Conservation (phyloP, 768 basidiomycete genomes). For the Plicaturopsis crispa region DNA sequence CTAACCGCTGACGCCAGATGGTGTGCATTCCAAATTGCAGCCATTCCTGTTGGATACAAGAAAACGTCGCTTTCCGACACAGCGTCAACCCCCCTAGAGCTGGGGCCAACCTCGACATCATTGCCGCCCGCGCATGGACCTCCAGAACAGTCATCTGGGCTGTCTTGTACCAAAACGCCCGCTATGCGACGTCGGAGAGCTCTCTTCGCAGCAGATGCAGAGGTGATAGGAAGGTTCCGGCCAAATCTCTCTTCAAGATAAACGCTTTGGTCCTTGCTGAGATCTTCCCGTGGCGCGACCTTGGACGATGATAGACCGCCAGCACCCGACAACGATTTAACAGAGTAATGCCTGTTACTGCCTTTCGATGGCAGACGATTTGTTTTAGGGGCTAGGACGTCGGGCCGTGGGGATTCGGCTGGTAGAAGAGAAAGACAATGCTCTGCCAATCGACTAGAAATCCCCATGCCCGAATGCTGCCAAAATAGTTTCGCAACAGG, state of each 20-base stretch:
- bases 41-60: conserved; percentile 84
- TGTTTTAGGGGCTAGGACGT: conserved; percentile 15
- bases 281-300: conserved; percentile 29
- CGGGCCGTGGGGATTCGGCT: conserved; percentile 29
- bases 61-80: conserved; percentile 86
- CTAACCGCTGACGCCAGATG: conserved; percentile 46
- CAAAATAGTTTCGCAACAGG: conserved; percentile 83
- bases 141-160: conserved; percentile 25
- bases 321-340: conserved; percentile 19
- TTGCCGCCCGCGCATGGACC: conserved; percentile 34
- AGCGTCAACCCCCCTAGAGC: conserved; percentile 57
- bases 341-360: conserved; percentile 53
- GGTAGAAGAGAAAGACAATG: conserved; percentile 69
- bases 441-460: conserved; percentile 84
- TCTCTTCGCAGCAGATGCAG: conserved; percentile 75
- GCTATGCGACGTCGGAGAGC: conserved; percentile 86
- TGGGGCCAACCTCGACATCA: conserved; percentile 47
- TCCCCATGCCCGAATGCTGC: conserved; percentile 90
- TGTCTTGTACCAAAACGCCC: conserved; percentile 69
- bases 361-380: conserved; percentile 26
- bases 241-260: conserved; percentile 96
- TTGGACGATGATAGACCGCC: neutral
- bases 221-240: conserved; percentile 71
- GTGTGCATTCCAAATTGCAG: conserved; percentile 91
- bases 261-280: conserved; percentile 54